Conservation (phyloP, 176 grass and related monocot species). For the Phoenix dactylifera region DNA sequence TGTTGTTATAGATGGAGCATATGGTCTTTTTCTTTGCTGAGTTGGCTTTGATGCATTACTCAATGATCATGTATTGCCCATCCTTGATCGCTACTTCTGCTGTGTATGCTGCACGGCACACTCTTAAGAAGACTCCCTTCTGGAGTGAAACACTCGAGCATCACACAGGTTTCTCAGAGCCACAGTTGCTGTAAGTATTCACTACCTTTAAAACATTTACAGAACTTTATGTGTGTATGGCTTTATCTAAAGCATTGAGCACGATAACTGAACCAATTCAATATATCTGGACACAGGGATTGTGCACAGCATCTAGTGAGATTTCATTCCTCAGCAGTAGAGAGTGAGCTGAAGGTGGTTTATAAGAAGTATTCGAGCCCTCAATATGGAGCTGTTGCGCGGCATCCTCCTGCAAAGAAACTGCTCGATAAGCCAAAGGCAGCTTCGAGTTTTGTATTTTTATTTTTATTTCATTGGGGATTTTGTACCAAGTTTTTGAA, state of each 20-base stretch:
- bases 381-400: conserved; percentile 7
- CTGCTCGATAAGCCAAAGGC: neutral
- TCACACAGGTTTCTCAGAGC: conserved; percentile 31
- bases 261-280: too few relatives aligned
- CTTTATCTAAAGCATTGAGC: too few relatives aligned
- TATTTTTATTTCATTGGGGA: too few relatives aligned
- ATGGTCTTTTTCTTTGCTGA: conserved; percentile 67
- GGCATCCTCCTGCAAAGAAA: conserved; percentile 6
- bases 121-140: conserved; percentile 22
- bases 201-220: neutral
- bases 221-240: neutral
- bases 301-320: conserved; percentile 15
- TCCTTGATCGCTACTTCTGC: conserved; percentile 11
- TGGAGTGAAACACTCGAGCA: conserved; percentile 33
- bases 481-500: too few relatives aligned
- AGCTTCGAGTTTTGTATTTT: too few relatives aligned
- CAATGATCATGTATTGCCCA: conserved; percentile 35
- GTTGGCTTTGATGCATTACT: conserved; percentile 46
- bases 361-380: conserved; percentile 26
- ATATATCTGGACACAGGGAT: conserved; percentile 8
- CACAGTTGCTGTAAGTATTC: conserved; percentile 34
- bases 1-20: conserved; percentile 40
- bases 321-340: too few relatives aligned
- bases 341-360: neutral
- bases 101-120: conserved; percentile 28